These are phyloP conservation scores for Penicillium sp. DNA, from an alignment of 2,329 filamentous ascomycete genomes.

Conservation along the genomic window DNA sequence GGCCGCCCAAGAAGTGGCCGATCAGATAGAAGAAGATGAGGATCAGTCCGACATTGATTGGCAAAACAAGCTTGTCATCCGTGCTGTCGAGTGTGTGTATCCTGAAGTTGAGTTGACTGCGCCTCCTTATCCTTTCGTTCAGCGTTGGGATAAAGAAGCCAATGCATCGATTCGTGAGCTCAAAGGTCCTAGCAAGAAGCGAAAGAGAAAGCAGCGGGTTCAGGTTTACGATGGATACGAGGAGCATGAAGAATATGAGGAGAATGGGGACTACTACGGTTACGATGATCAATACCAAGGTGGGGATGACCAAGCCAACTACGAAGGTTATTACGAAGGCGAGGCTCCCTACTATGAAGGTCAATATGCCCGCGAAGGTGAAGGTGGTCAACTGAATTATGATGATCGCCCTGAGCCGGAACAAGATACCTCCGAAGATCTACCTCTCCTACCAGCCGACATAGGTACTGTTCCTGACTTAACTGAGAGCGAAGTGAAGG, in stretches of 20 bases:
- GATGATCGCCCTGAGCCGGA: conserved; percentile 37
- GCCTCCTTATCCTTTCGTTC: conserved; percentile 85
- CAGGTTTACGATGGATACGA: conserved; percentile 42
- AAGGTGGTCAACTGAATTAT: conserved; percentile 39
- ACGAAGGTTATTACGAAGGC: conserved; percentile 22
- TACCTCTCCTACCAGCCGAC: conserved; percentile 56
- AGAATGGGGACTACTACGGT: conserved; percentile 33
- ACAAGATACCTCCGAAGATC: conserved; percentile 43
- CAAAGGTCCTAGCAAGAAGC: conserved; percentile 38
- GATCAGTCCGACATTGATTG: conserved; percentile 63
- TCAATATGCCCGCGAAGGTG: conserved; percentile 13
- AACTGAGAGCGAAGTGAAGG: conserved; percentile 31
- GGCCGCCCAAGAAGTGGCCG: not conserved
- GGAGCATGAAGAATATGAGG: conserved; percentile 44
- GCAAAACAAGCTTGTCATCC: conserved; percentile 70
- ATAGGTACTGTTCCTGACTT: conserved; percentile 59
- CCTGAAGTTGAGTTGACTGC: conserved; percentile 66
- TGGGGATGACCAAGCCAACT: conserved; percentile 25
- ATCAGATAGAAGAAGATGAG: conserved; percentile 22
- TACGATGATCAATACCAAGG: conserved; percentile 42
- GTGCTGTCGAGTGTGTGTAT: conserved; percentile 81
- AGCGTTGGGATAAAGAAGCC: conserved; percentile 83
- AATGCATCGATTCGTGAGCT: conserved; percentile 45
- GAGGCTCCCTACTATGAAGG: conserved; percentile 25
- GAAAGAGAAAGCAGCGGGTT: conserved; percentile 54